Evolutionary conservation across 106 monocot species (phyloP).

Genomic region (Vanilla planifolia): DNA sequence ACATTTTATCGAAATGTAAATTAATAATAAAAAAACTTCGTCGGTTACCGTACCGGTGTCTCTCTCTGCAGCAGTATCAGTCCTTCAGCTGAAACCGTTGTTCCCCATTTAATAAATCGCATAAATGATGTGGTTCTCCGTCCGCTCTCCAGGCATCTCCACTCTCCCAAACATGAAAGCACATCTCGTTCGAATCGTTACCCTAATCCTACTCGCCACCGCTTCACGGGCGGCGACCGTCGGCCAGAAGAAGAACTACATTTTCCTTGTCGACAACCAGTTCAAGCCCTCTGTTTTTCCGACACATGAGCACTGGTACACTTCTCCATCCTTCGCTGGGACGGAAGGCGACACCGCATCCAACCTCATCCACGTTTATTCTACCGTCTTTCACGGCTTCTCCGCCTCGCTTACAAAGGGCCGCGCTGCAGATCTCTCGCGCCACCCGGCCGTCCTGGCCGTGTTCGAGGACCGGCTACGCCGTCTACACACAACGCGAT

Average conservation of each 20-base stretch:
- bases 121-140: no score
- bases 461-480: constrained; percentile 72
- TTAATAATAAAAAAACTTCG: no score
- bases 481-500: constrained; percentile 79
- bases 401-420: constrained; percentile 51
- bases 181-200: no score
- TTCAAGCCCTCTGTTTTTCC: constrained; percentile 78
- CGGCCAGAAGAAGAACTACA: constrained; percentile 53
- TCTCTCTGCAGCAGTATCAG: no score
- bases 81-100: no score
- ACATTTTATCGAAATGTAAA: no score
- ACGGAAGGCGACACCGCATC: not conserved
- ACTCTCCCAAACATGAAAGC: no score
- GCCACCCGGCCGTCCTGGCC: constrained; percentile 63
- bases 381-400: constrained; percentile 89
- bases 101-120: no score
- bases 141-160: no score
- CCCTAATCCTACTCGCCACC: constrained; percentile 15
- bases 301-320: constrained; percentile 71
- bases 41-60: no score
- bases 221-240: not conserved
- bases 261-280: constrained; percentile 49
- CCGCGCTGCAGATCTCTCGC: constrained; percentile 25
- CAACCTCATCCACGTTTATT: constrained; percentile 66
- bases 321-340: constrained; percentile 42